These are phyloP conservation scores for Dentipellis fragilis DNA, from an alignment of 768 basidiomycete species.

Conservation along the genomic window DNA sequence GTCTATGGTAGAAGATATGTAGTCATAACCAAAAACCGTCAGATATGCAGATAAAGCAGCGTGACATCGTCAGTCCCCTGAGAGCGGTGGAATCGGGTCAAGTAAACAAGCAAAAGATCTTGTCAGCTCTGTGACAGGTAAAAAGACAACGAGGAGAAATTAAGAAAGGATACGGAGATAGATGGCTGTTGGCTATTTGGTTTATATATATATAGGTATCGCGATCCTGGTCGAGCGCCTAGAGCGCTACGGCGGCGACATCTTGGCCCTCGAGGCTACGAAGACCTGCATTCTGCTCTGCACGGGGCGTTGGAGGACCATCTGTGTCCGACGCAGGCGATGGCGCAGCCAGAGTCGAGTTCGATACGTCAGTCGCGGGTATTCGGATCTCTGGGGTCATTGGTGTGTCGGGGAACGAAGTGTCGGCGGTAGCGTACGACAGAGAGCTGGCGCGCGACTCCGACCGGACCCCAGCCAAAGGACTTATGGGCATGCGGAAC, in stretches of 20 bases:
- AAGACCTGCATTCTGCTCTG: not conserved
- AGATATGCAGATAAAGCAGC: constrained; percentile 2
- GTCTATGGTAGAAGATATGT: not conserved
- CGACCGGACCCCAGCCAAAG: not conserved
- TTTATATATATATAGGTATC: too few species aligned
- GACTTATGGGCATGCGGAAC: constrained; percentile 10
- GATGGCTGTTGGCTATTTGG: too few species aligned
- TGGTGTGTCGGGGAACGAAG: not conserved
- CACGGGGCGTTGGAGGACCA: not conserved
- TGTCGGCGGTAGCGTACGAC: not conserved
- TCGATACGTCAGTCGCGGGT: not conserved
- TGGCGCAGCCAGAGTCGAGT: too few species aligned
- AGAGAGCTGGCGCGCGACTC: constrained; percentile 12
- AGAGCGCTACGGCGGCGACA: too few species aligned
- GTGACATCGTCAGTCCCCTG: not conserved
- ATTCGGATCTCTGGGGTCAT: not conserved
- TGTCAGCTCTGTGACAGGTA: too few species aligned
- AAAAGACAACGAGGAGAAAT: too few species aligned
- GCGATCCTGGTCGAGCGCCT: too few species aligned
- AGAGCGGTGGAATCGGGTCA: too few species aligned
- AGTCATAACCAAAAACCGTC: not conserved
- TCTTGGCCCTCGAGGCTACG: too few species aligned
- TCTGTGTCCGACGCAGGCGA: too few species aligned
- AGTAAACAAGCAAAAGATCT: too few species aligned
- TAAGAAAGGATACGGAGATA: too few species aligned